Evolutionary conservation across 176 grass and related monocot species (phyloP), one percentile per base, ranked within the genome.

Genomic region (Leersia perrieri): DNA sequence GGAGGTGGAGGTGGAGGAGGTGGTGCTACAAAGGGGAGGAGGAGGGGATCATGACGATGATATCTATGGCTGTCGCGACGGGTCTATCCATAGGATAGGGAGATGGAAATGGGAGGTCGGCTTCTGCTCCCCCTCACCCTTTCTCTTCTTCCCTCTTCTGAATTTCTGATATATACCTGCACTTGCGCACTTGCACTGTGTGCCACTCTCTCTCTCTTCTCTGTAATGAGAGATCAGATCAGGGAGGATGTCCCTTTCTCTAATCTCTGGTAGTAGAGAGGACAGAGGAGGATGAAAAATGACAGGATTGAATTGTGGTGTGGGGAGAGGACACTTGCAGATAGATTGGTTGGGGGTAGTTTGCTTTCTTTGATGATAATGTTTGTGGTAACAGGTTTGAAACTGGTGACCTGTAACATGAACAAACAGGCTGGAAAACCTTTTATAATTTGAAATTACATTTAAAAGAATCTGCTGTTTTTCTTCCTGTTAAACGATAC

Each of bases 61-160:
- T 85, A 70, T 85, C 87, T 89, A 71, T 42, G 87, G 87, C 82
- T 89, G 77, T 81, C 76, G 82, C 78, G 66, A 44, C 42, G 35
- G 82, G 72, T 89, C 82, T 89, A 89, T 89, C 87, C 82, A 82
- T 75, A 83, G 58, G 60, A 80, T 33, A 28, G 28, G 15, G 34
- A 28, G 32, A 31, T 28, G 57, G 58, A 55, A 77, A 68, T 31
- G 72, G 80, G 72, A 75, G 40, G 64, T 84, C 44, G 70, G 32
- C 70, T 40, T 47, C 32, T 66, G 63, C 30, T 69, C 36, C 66
- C 64, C 75, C 78, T 60, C 39, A 26, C 29, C 53, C 40, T 36
- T 41, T 9, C 68, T 66, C 79, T 62, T 33, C 34, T 14, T 57
- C n/a, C 72, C 66, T 39, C 39, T 47, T 8, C n/a, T 11, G 40